Conservation (phyloP, 306 rosid species). For the Vicia villosa region DNA sequence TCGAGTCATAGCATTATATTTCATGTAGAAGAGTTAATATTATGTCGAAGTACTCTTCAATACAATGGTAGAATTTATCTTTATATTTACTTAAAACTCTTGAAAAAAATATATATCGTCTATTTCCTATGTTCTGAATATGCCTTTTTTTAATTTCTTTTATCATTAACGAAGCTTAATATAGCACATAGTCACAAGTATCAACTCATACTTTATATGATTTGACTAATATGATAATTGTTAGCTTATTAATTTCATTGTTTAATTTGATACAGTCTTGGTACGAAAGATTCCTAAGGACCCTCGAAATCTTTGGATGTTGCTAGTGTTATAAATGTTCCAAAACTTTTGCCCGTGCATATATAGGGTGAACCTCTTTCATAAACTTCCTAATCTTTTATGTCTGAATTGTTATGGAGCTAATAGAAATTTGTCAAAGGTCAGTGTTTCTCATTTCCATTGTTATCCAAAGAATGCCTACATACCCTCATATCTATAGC, state of each 20-base stretch:
- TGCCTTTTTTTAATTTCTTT: slow-evolving; percentile 14
- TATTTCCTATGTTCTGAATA: slow-evolving; percentile 19
- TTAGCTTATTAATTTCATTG: too few relatives aligned
- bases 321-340: slow-evolving; percentile 45
- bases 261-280: slow-evolving; percentile 33
- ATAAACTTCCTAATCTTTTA: too few relatives aligned
- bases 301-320: slow-evolving; percentile 55
- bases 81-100: slow-evolving; percentile 7
- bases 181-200: not conserved
- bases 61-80: slow-evolving; percentile 15
- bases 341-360: too few relatives aligned
- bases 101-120: not conserved
- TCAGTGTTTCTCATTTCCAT: too few relatives aligned
- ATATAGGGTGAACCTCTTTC: too few relatives aligned
- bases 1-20: slow-evolving; percentile 19
- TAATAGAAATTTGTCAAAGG: too few relatives aligned
- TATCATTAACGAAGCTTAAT: slow-evolving; percentile 25
- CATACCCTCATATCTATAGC: too few relatives aligned
- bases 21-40: slow-evolving; percentile 14
- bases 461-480: too few relatives aligned
- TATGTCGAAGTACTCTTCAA: slow-evolving; percentile 14
- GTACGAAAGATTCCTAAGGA: slow-evolving; percentile 60
- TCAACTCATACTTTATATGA: not conserved
- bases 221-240: not conserved
- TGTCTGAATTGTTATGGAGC: too few relatives aligned